Evolutionary conservation across 305 asterid species (phyloP).

Genomic region (Plantago coronopus): DNA sequence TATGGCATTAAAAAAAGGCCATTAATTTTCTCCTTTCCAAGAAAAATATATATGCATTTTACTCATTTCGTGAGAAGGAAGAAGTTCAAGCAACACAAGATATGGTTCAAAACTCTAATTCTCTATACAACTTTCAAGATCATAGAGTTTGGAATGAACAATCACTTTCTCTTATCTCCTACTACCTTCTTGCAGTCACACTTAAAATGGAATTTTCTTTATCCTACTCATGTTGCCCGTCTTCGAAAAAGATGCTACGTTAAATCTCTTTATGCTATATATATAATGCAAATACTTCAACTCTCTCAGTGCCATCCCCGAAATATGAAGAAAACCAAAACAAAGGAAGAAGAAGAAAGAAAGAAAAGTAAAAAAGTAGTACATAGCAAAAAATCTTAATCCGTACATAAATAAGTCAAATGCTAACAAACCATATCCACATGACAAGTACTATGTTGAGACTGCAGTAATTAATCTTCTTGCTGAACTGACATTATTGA

Average conservation of each 20-base stretch:
- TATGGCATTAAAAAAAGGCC: constrained; percentile 1
- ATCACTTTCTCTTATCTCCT: background rate
- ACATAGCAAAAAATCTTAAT: background rate
- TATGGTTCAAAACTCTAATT: constrained; percentile 15
- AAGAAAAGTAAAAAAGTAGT: background rate
- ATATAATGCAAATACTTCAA: constrained; percentile 5
- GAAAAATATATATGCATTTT: background rate
- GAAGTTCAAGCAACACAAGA: background rate
- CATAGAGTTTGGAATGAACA: constrained; percentile 10
- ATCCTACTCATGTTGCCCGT: constrained; percentile 7
- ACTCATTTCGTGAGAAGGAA: background rate
- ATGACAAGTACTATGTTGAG: constrained; percentile 5
- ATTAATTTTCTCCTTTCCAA: constrained; percentile 6
- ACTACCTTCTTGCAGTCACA: background rate
- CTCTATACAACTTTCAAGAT: constrained; percentile 17
- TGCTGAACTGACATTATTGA: constrained; percentile 9
- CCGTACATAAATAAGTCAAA: too few relatives aligned
- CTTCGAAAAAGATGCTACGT: constrained; percentile 14
- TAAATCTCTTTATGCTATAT: constrained; percentile 9
- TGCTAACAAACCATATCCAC: background rate
- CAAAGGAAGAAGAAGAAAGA: too few relatives aligned
- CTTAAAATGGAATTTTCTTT: constrained; percentile 10
- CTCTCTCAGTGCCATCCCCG: background rate
- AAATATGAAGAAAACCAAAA: background rate
- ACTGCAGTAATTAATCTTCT: constrained; percentile 3